Evolutionary conservation across 2,329 filamentous ascomycete genomes (phyloP).

Genomic region (Epichloe gansuensis): DNA sequence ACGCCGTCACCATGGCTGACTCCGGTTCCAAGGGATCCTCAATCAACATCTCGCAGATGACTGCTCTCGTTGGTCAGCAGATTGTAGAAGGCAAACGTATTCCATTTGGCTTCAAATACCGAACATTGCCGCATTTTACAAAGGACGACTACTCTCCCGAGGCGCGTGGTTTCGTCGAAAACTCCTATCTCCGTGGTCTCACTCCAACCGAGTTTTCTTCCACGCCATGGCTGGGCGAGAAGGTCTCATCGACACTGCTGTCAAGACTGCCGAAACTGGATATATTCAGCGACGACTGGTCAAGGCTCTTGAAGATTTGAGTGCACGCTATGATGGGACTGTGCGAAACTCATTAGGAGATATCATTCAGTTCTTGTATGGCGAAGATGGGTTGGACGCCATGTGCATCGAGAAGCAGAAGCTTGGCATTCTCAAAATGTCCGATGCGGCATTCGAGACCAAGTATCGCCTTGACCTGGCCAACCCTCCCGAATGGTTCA

Average conservation of each 20-base stretch:
- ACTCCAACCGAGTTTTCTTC: constrained; percentile 96
- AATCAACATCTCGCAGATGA: constrained; percentile 99
- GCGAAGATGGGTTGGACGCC: constrained; percentile 92
- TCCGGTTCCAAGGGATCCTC: constrained; percentile 97
- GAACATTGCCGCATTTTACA: constrained; percentile 92
- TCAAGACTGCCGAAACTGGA: constrained; percentile 98
- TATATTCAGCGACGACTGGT: constrained; percentile 98
- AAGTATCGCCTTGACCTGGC: constrained; percentile 72
- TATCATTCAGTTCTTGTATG: constrained; percentile 93
- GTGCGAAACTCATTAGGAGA: constrained; percentile 95
- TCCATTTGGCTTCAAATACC: constrained; percentile 97
- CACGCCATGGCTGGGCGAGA: constrained; percentile 99
- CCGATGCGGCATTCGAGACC: constrained; percentile 63
- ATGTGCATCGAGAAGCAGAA: constrained; percentile 87
- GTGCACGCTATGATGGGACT: constrained; percentile 94
- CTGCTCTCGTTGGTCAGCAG: constrained; percentile 92
- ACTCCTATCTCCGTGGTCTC: constrained; percentile 90
- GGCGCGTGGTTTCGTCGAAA: constrained; percentile 94
- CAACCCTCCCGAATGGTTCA: constrained; percentile 48
- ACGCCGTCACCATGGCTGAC: constrained; percentile 89
- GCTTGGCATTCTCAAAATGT: constrained; percentile 75
- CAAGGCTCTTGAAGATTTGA: constrained; percentile 95
- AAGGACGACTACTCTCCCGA: constrained; percentile 99
- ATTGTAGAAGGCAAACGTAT: constrained; percentile 98
- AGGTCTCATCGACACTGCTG: constrained; percentile 97